A percentile compares a stretch with the other conserved stretches of the same genome.
Conservation (phyloP, 1,139 yeast genomes). For the Lodderomyces pseudojiufengensis region DNA sequence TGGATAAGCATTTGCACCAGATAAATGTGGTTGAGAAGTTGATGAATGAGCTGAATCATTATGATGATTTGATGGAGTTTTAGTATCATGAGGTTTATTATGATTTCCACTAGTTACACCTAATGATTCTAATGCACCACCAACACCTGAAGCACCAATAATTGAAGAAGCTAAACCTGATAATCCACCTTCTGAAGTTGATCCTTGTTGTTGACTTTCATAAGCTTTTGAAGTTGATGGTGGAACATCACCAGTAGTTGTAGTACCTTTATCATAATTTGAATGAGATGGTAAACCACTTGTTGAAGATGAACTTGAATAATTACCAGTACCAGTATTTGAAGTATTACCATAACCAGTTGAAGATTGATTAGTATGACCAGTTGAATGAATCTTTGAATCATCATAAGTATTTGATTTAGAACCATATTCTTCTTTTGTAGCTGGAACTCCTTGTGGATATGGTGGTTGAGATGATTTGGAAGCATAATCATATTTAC, state of each 20-base stretch:
- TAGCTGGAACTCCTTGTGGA: slow-evolving; percentile 7
- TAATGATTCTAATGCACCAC: slow-evolving; percentile 4
- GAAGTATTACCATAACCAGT: slow-evolving; percentile 1
- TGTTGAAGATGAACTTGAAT: neutral
- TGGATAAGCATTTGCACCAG: slow-evolving; percentile 9
- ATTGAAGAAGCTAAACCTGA: slow-evolving; percentile 3
- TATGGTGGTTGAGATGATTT: slow-evolving; percentile 6
- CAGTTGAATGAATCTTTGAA: slow-evolving; percentile 1
- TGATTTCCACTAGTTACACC: slow-evolving; percentile 3
- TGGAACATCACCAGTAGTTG: neutral
- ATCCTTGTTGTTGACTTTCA: neutral
- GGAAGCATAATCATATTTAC: neutral
- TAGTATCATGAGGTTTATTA: neutral
- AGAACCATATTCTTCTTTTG: slow-evolving; percentile 1
- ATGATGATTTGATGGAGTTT: neutral
- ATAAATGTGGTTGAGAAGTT: slow-evolving; percentile 3
- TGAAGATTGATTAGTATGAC: neutral
- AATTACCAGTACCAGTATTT: neutral
- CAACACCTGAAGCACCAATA: slow-evolving; percentile 6
- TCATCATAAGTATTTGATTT: neutral
- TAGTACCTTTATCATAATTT: slow-evolving; percentile 1
- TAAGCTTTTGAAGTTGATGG: neutral
- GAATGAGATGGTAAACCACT: slow-evolving; percentile 4
- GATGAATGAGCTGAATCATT: slow-evolving; percentile 1
- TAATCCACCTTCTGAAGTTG: slow-evolving; percentile 2